These are phyloP conservation scores for Globisporangium emineosum DNA, from an alignment of 352 stramenopile genomes.

Conservation along the genomic window DNA sequence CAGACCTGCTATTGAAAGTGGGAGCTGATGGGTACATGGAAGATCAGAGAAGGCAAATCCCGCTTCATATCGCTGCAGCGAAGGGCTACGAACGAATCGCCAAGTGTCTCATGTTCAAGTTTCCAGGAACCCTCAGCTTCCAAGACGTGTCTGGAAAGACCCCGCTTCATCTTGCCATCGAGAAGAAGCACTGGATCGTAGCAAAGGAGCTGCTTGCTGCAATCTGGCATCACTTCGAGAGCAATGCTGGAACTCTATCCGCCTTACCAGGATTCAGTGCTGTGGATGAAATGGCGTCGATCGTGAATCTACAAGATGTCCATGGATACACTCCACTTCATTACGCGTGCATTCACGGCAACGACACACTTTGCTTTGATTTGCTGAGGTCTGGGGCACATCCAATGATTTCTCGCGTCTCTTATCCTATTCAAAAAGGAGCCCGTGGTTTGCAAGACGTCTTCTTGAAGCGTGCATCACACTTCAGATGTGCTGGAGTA, in stretches of 20 bases:
- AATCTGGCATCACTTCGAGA: constrained; percentile 8
- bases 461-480: constrained; percentile 26
- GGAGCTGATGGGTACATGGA: constrained; percentile 47
- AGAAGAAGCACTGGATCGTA: constrained; percentile 34
- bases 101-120: constrained; percentile 42
- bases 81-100: constrained; percentile 53
- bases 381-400: constrained; percentile 31
- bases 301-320: constrained; percentile 34
- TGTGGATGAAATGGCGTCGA: not conserved
- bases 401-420: constrained; percentile 23
- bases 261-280: not conserved
- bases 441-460: constrained; percentile 25
- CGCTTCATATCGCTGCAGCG: constrained; percentile 42
- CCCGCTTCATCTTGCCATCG: constrained; percentile 43
- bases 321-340: constrained; percentile 56
- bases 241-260: constrained; percentile 3
- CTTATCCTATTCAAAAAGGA: constrained; percentile 19
- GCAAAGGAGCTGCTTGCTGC: constrained; percentile 27
- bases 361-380: constrained; percentile 25
- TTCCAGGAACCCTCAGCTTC: constrained; percentile 29
- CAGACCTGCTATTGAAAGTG: constrained; percentile 58
- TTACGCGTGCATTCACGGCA: constrained; percentile 41
- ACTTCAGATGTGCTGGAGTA: constrained; percentile 3
- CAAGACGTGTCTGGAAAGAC: constrained; percentile 44
- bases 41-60: constrained; percentile 42